Base-by-base conservation (phyloP, 139 green algal genomes). In the Microglena sp. region DNA sequence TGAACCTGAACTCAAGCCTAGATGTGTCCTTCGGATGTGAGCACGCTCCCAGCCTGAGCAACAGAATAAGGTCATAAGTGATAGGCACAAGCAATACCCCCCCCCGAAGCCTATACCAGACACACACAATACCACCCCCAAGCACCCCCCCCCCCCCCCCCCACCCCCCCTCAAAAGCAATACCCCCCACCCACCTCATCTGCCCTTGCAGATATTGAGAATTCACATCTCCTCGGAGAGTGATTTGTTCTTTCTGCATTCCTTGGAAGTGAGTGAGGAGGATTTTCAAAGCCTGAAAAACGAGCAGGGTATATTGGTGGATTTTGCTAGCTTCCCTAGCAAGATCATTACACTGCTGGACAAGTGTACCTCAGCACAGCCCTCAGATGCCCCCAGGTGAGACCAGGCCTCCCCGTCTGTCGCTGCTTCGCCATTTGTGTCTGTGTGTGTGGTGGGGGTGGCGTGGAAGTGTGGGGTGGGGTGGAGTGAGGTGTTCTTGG, bases 231-330 rank as follows among this genome's bases (percentile, higher is more conserved):
- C 84, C 21, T 89, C 75, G 63, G 89, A 95, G 28, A 72, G 71
- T 2, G 87, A 95, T 62, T 60, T 81, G 24, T 81, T 67, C 67
- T 86, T 93, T 46, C 69, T 96, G 55, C 86, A 95, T 60, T 84
- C 83, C 2, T 59, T 96, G 33, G 92, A 96, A 44, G 82, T 96
- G 15, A 87, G 62, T 27, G 92, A 96, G 78, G 87, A 96, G 55
- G 87, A 95, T 28, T 97, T 93, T 33, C 76, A 86, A 54, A 67
- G 60, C 22, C 64, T 97, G 0, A 93, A 92, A 64, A 70, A 75
- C 26, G 88, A 96, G 45, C 89, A 97, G 74, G 82, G 83, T 66
- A 93, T 97, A 57, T 76, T 95, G 1, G 90, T 97, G 5, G 90
- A 97, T 69, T 96, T 93, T 68, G 71, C 70, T 22, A 85, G 73